These are phyloP conservation scores for Physaria fendleri DNA, from an alignment of 345 rosid species.

Conservation along the genomic window DNA sequence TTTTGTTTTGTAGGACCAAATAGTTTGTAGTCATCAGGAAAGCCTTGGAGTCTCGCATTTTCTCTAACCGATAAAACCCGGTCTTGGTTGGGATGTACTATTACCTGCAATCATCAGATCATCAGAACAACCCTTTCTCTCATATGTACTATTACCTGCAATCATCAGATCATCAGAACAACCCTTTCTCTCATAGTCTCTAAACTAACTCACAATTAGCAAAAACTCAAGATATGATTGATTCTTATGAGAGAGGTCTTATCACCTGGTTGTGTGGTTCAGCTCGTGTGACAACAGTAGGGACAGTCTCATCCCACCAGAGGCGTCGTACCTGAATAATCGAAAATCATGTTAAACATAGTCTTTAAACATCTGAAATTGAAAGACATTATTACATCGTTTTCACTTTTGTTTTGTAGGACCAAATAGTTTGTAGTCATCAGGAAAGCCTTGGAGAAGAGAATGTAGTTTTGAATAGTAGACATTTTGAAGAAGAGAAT, in stretches of 20 bases:
- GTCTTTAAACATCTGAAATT: neutral
- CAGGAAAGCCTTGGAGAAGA: slow-evolving; percentile 78
- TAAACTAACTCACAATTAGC: neutral
- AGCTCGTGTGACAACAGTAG: slow-evolving; percentile 71
- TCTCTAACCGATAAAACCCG: slow-evolving; percentile 61
- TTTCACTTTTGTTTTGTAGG: slow-evolving; percentile 56
- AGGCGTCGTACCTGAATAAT: slow-evolving; percentile 53
- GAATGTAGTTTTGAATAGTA: too few species aligned
- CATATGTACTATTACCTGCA: too few species aligned
- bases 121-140: neutral
- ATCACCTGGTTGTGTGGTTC: slow-evolving; percentile 71
- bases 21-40: slow-evolving; percentile 58
- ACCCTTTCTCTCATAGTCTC: neutral
- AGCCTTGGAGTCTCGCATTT: slow-evolving; percentile 72
- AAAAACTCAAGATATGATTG: neutral
- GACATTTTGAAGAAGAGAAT: too few species aligned
- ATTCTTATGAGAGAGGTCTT: neutral
- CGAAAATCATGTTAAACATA: neutral
- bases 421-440: slow-evolving; percentile 53
- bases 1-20: slow-evolving; percentile 61
- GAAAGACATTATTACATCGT: neutral
- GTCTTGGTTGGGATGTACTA: slow-evolving; percentile 60
- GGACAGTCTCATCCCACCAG: slow-evolving; percentile 88
- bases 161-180: neutral
- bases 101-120: slow-evolving; percentile 32